Base-by-base conservation (phyloP, 192 early-diverging fungal genomes). In the Mortierella hygrophila region DNA sequence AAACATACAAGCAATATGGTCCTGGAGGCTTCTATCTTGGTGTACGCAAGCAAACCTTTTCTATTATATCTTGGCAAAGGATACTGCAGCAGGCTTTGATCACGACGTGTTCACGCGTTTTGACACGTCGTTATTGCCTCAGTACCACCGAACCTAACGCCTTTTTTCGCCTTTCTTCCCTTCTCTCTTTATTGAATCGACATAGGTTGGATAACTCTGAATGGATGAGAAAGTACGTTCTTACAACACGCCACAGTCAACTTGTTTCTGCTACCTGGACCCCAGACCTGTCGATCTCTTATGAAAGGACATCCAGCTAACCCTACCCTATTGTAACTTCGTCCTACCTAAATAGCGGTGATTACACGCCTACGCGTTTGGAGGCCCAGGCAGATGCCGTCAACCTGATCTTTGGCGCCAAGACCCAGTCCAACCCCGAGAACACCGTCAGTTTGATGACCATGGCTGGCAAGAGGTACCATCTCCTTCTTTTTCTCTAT, bases 371-470 rank as follows among this genome's bases (percentile, higher is more conserved):
- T 26, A 96, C 95, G 42, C 93, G 98, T 78, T 90, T 97, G 82
- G 95, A 97, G 83, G 98, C 98, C 70, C 98, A 99, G 89, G 94
- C 93, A 63, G 98, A 99, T 87, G 94, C 97, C 1, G 96, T 97
- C 80, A 97, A 96, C 87, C 90, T 97, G 75, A 91, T 99, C 82
- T 99, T 98, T 88, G 91, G 93, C 55, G 93, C 95, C 68, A 99
- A 99, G 88, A 97, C 95, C 10, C 94, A 95, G 69, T 92, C 92
- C 46, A 98, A 99, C 88, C 96, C 98, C 20, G 98, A 99, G 87
- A 99, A 97, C 89, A 98, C 95, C 23, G 98, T 99, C 44, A 98
- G 97, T 9, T 88, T 99, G 65, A 94, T 99, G 93, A 95, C 98
- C 26, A 96, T 97, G 92, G 98, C 97, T 38, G 98, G 98, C 42